phyloP scores from a whole-genome alignment of 441 rosid genomes.

The Adansonia madagascariensis region DNA sequence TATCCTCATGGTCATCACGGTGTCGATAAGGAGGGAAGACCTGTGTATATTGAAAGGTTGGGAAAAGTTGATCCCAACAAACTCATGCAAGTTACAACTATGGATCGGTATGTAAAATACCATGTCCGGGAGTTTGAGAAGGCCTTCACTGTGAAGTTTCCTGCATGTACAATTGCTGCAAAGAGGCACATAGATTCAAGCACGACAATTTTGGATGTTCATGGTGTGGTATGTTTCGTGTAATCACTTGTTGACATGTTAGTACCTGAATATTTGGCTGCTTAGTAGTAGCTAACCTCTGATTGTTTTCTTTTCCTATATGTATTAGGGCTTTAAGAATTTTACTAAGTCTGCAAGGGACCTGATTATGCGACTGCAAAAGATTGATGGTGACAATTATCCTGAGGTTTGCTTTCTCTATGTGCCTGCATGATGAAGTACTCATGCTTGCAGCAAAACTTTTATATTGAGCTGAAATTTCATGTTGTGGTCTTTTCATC shows the following conservation, averaged over 20 bases:
- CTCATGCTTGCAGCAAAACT: background rate
- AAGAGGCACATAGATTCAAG: conserved; percentile 95
- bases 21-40: conserved; percentile 95
- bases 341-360: conserved; percentile 91
- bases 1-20: conserved; percentile 98
- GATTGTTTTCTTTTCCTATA: conserved; percentile 7
- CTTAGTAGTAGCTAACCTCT: conserved; percentile 19
- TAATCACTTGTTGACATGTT: conserved; percentile 14
- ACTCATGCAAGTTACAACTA: conserved; percentile 91
- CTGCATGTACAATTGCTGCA: conserved; percentile 91
- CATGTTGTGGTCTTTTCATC: conserved; percentile 18
- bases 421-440: conserved; percentile 26
- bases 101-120: conserved; percentile 86
- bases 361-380: conserved; percentile 88
- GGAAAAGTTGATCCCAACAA: conserved; percentile 90
- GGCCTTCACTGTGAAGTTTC: conserved; percentile 78
- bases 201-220: conserved; percentile 97
- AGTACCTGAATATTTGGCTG: conserved; percentile 21
- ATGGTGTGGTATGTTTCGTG: conserved; percentile 79
- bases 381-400: conserved; percentile 93
- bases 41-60: conserved; percentile 87
- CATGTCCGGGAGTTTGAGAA: conserved; percentile 97
- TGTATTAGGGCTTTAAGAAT: conserved; percentile 79
- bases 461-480: conserved; percentile 13
- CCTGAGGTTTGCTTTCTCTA: conserved; percentile 68